Evolutionary conservation across 352 stramenopile species (phyloP).

Genomic region (Peronospora farinosa): DNA sequence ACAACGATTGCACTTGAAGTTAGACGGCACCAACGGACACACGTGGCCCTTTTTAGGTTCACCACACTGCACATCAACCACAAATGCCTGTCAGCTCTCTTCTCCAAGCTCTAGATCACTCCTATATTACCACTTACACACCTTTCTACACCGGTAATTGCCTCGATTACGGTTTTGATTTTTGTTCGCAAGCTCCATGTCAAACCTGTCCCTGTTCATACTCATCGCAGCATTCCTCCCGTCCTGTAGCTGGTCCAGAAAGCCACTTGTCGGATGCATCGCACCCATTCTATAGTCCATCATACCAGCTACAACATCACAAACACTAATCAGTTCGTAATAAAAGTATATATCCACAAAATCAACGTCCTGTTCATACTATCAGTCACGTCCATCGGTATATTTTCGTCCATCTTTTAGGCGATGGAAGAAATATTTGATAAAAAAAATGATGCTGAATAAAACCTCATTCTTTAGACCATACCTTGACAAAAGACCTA

Average conservation of each 20-base stretch:
- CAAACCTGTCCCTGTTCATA: constrained; percentile 23
- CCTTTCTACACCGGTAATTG: constrained; percentile 85
- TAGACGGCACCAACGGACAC: constrained; percentile 71
- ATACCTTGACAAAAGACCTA: constrained; percentile 4
- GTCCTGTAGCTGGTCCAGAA: constrained; percentile 57
- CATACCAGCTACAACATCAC: constrained; percentile 35
- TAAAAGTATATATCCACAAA: too few relatives aligned
- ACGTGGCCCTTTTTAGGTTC: constrained; percentile 85
- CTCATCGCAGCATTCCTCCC: constrained; percentile 18
- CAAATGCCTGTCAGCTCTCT: not conserved
- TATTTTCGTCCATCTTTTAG: constrained; percentile 13
- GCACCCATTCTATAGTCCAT: constrained; percentile 48
- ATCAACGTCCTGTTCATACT: constrained; percentile 4
- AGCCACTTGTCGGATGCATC: constrained; percentile 32
- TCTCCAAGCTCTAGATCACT: not conserved
- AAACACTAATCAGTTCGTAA: not conserved
- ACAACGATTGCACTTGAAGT: constrained; percentile 78
- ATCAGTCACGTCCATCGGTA: constrained; percentile 31
- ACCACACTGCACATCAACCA: constrained; percentile 41
- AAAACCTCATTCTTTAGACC: too few relatives aligned
- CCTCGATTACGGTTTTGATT: constrained; percentile 76
- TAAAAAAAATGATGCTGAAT: too few relatives aligned
- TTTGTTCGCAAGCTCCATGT: constrained; percentile 46
- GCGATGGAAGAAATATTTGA: too few relatives aligned
- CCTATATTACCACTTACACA: constrained; percentile 6